Evolutionary conservation across 768 basidiomycete species (phyloP).

Genomic region (Amyloporia xantha): DNA sequence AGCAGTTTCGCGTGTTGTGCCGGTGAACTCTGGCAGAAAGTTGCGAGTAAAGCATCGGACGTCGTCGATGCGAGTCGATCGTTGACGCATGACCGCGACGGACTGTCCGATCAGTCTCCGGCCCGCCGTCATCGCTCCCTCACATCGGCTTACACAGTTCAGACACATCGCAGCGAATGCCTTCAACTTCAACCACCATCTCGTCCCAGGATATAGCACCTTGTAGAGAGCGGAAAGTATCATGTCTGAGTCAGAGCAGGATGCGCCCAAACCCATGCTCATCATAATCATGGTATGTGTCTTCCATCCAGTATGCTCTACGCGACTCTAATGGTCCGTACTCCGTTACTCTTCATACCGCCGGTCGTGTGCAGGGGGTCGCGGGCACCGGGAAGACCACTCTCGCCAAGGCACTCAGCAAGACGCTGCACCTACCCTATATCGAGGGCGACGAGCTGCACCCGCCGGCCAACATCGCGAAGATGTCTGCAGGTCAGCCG

Average conservation of each 20-base stretch:
- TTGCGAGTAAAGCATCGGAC: too few relatives aligned
- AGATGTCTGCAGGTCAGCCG: constrained; percentile 76
- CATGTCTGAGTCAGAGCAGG: background rate
- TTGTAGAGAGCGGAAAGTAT: too few relatives aligned
- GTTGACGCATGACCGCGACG: background rate
- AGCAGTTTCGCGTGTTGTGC: too few relatives aligned
- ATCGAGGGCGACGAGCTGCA: constrained; percentile 90
- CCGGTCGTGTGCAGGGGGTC: constrained; percentile 18
- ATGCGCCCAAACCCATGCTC: constrained; percentile 22
- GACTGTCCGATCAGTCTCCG: background rate
- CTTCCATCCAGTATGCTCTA: background rate
- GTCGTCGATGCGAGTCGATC: too few relatives aligned
- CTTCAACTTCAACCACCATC: background rate
- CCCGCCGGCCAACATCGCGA: constrained; percentile 71
- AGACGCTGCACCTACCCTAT: constrained; percentile 58
- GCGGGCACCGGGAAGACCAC: constrained; percentile 26
- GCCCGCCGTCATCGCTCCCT: too few relatives aligned
- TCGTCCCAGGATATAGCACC: background rate
- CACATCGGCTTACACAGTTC: background rate
- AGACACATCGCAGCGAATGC: background rate
- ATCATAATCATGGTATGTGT: constrained; percentile 47
- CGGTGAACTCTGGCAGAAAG: too few relatives aligned
- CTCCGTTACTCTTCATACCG: too few relatives aligned
- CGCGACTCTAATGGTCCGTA: background rate
- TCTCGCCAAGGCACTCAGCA: constrained; percentile 19